phyloP scores from a whole-genome alignment of 257 asterid genomes.

The Echites panduratus region DNA sequence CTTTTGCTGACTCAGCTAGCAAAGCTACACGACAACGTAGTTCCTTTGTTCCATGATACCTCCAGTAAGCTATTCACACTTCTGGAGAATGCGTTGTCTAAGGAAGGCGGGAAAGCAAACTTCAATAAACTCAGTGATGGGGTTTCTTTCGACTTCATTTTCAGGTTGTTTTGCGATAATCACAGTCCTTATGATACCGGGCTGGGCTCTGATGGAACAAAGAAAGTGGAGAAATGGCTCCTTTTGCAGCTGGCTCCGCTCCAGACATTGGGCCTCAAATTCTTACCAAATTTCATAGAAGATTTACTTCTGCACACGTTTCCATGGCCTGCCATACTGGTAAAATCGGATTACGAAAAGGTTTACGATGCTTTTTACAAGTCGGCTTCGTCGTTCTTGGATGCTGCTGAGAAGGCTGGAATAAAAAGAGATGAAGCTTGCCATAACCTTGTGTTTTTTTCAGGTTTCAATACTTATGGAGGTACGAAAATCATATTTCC shows the following conservation, averaged over 20 bases:
- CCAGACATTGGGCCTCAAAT: constrained; percentile 32
- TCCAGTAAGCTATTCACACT: constrained; percentile 30
- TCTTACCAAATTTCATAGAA: constrained; percentile 45
- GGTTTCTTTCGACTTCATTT: constrained; percentile 59
- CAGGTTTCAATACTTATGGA: constrained; percentile 80
- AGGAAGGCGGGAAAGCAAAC: constrained; percentile 31
- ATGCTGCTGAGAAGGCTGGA: constrained; percentile 46
- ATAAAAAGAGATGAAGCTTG: constrained; percentile 67
- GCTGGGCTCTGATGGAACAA: constrained; percentile 42
- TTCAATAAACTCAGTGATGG: constrained; percentile 42
- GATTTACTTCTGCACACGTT: constrained; percentile 53
- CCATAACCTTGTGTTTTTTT: constrained; percentile 68
- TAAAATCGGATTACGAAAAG: constrained; percentile 40
- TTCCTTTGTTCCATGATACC: constrained; percentile 41
- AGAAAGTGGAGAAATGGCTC: constrained; percentile 48
- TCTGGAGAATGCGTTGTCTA: constrained; percentile 41
- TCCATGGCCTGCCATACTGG: constrained; percentile 30
- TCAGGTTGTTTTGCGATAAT: constrained; percentile 42
- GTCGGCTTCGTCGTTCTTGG: constrained; percentile 28
- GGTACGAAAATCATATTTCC: constrained; percentile 70
- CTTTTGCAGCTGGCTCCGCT: constrained; percentile 54
- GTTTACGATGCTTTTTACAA: constrained; percentile 38
- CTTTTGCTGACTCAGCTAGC: constrained; percentile 34
- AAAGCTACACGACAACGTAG: constrained; percentile 24
- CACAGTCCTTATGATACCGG: constrained; percentile 29